phyloP scores from a whole-genome alignment of 495 filamentous ascomycete species.

The Neurospora sp. region DNA sequence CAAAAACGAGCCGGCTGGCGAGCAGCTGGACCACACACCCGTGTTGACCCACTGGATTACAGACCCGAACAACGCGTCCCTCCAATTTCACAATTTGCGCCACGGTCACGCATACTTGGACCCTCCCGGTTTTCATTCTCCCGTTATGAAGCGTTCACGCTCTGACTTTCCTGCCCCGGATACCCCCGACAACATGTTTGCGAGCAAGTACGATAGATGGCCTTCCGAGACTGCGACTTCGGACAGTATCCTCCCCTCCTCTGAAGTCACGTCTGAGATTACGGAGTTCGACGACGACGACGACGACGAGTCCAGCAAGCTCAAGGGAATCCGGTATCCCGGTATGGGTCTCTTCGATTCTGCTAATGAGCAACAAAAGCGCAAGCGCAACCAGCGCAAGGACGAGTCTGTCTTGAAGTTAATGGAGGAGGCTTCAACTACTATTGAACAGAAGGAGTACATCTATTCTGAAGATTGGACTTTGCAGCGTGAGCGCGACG shows the following conservation, averaged over 20 bases:
- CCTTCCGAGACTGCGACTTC: constrained; percentile 22
- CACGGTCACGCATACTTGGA: constrained; percentile 14
- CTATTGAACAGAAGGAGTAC: constrained; percentile 61
- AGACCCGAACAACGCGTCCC: constrained; percentile 2
- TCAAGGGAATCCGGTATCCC: constrained; percentile 72
- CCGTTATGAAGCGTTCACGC: constrained; percentile 9
- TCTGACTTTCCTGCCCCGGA: constrained; percentile 8
- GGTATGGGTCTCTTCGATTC: constrained; percentile 89
- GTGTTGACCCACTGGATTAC: constrained; percentile 7
- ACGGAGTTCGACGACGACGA: constrained; percentile 22
- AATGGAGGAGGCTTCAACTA: constrained; percentile 57
- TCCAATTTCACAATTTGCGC: constrained; percentile 4
- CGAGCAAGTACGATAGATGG: constrained; percentile 13
- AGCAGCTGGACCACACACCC: not conserved
- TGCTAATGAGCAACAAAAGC: constrained; percentile 63
- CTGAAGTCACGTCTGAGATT: constrained; percentile 19
- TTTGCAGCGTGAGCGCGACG: constrained; percentile 41
- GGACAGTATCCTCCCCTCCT: constrained; percentile 18
- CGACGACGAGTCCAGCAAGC: constrained; percentile 31
- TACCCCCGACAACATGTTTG: constrained; percentile 11
- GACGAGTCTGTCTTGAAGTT: constrained; percentile 56
- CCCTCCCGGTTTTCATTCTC: constrained; percentile 9
- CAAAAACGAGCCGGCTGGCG: constrained; percentile 26
- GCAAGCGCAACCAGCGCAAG: constrained; percentile 82
- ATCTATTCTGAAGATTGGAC: constrained; percentile 52